Conservation (phyloP, 495 filamentous ascomycete species). For the Lasiosphaeris hirsuta region DNA sequence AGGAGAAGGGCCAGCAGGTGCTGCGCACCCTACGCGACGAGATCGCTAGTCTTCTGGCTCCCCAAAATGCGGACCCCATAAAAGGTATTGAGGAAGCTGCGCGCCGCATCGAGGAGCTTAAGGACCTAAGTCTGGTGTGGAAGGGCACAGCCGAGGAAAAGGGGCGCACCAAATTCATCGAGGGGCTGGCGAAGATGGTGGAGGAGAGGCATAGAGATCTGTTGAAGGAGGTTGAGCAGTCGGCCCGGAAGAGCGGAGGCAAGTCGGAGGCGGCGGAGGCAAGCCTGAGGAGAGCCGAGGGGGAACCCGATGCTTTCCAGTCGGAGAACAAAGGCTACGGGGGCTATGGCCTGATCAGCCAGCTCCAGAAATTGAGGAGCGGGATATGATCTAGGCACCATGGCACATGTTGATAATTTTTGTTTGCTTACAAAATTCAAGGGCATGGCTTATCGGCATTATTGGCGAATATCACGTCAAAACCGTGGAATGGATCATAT, state of each 20-base stretch:
- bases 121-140: conserved; percentile 74
- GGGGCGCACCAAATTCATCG: conserved; percentile 75
- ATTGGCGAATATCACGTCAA: background rate
- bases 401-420: too few relatives aligned
- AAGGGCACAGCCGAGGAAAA: conserved; percentile 91
- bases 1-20: conserved; percentile 76
- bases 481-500: background rate
- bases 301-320: conserved; percentile 11
- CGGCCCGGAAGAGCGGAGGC: conserved; percentile 1
- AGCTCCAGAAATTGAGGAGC: conserved; percentile 73
- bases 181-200: conserved; percentile 64
- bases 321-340: conserved; percentile 40
- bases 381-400: conserved; percentile 54
- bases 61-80: conserved; percentile 45
- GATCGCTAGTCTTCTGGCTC: conserved; percentile 59
- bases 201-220: conserved; percentile 57
- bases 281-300: conserved; percentile 20
- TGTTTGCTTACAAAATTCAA: too few relatives aligned
- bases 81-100: conserved; percentile 65
- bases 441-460: too few relatives aligned
- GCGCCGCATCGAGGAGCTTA: conserved; percentile 66
- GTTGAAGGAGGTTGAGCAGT: conserved; percentile 47
- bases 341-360: conserved; percentile 75
- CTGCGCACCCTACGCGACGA: conserved; percentile 66
- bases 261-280: background rate